Percentiles rank a stretch among this genome's conserved stretches.
Conservation (phyloP, 352 stramenopile genomes). For the Phytopythium helicoides region DNA sequence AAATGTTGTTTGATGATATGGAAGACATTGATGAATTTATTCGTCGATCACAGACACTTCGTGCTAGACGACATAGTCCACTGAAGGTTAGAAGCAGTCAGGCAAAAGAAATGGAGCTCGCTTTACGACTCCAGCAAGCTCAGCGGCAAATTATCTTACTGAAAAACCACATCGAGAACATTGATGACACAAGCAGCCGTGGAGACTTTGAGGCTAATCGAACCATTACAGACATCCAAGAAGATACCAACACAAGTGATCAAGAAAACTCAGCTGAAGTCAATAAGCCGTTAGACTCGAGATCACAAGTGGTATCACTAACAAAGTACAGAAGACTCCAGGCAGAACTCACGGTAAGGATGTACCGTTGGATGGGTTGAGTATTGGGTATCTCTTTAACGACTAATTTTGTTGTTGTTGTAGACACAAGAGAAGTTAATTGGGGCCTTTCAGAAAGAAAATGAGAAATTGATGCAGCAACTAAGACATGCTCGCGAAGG, state of each 20-base stretch:
- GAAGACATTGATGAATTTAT: conserved; percentile 58
- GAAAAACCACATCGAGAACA: conserved; percentile 51
- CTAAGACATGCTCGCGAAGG: conserved; percentile 63
- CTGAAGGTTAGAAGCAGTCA: conserved; percentile 25
- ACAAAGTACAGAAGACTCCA: conserved; percentile 24
- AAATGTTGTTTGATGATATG: conserved; percentile 37
- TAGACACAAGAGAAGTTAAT: conserved; percentile 76
- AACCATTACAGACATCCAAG: conserved; percentile 1
- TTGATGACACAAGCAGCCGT: not conserved
- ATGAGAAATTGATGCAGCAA: conserved; percentile 80
- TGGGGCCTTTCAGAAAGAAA: conserved; percentile 77
- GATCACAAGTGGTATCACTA: conserved; percentile 4
- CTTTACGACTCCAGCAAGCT: conserved; percentile 65
- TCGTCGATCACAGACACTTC: conserved; percentile 34
- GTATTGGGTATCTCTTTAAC: not conserved
- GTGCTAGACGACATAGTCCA: conserved; percentile 22
- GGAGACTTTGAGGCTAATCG: not conserved
- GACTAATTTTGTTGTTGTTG: not conserved
- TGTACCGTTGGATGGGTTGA: not conserved
- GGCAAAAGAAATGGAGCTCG: conserved; percentile 56
- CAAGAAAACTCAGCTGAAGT: not conserved
- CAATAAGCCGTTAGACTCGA: not conserved
- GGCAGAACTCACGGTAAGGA: conserved; percentile 52
- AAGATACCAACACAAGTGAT: conserved; percentile 1
- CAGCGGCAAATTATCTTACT: conserved; percentile 69